phyloP scores from a whole-genome alignment of 2,329 filamentous ascomycete species.

The Rugonectria rugulosa region DNA sequence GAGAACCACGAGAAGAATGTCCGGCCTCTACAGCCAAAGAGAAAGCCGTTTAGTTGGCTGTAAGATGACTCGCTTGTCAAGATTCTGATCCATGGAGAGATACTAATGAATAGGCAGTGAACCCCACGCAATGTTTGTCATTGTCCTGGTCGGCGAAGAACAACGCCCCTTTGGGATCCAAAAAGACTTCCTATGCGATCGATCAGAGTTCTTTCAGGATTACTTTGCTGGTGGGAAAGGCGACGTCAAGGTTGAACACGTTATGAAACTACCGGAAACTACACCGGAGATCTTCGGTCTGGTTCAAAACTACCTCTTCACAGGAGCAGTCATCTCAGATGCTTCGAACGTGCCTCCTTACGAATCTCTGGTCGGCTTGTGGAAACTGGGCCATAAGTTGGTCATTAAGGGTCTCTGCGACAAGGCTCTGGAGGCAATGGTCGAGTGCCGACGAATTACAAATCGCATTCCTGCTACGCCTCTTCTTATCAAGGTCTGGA shows the following conservation, averaged over 20 bases:
- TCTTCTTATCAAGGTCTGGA: conserved; percentile 68
- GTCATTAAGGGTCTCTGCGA: conserved; percentile 64
- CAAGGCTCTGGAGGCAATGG: conserved; percentile 64
- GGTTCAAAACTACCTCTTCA: conserved; percentile 63
- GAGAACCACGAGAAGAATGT: conserved; percentile 19
- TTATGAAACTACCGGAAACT: conserved; percentile 59
- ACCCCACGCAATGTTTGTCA: conserved; percentile 63
- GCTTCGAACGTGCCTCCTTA: conserved; percentile 56
- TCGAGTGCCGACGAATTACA: conserved; percentile 60
- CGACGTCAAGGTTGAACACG: conserved; percentile 54
- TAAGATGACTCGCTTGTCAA: conserved; percentile 14
- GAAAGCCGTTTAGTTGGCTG: conserved; percentile 48
- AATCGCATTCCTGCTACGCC: conserved; percentile 64
- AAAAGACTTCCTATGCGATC: conserved; percentile 64
- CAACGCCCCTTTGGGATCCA: conserved; percentile 65
- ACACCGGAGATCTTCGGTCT: conserved; percentile 61
- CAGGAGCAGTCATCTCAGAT: conserved; percentile 54
- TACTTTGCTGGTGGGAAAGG: conserved; percentile 50
- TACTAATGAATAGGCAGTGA: conserved; percentile 48
- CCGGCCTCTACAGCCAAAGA: neutral
- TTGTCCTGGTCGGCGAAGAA: conserved; percentile 60
- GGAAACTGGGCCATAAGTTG: conserved; percentile 63
- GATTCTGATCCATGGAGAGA: neutral
- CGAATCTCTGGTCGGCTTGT: conserved; percentile 61
- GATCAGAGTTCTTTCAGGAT: conserved; percentile 56